Evolutionary conservation across 345 rosid species (phyloP), one percentile per base, ranked within the genome.

Genomic region (Eucalyptus curtisii): DNA sequence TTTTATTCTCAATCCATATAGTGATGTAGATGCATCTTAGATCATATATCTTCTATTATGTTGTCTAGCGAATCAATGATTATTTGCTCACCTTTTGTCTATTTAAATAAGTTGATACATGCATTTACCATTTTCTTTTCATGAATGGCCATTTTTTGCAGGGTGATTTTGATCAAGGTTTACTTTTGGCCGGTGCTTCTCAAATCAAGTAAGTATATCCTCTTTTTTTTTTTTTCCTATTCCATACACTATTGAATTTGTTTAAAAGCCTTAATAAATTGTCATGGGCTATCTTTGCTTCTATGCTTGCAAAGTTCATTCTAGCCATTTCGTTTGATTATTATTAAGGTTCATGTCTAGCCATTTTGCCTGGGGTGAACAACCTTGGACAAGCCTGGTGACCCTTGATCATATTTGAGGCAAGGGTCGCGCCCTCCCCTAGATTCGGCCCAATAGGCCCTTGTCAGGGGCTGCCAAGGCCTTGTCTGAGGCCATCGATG

Each of bases 391-490:
- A 7, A 61, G 71, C 33, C 2, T 5, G 4, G 19, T n/a, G 9
- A 61, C 8, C 71, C 17, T 61, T 8, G 4, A 9, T 61, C 33
- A 30, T 4, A 61, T n/a, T 3, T 30, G 1, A 9, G 33, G 71
- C 17, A 3, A 61, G 33, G 4, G 15, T 30, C 1, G 1, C 1
- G 2, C 16, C 33, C 17, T 61, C 16, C 33, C 71, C 4, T 13
- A 61, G 17, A 30, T 61, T 12, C 6, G 19, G 33, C 17, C 19
- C 3, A 27, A 4, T 8, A 5, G 7, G 33, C 9, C 71, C 33
- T 30, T 8, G 4, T 22, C 1, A 4, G 4, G 57, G 49, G 49
- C 13, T 1, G 12, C 12, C 61, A 55, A 55, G 30, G 61, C 30
- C 61, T 55, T 11, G 44, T 42, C 1, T 42, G 44, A 7, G 61